These are phyloP conservation scores for Diplocarpon mali DNA, from an alignment of 2,329 filamentous ascomycete genomes.

Conservation along the genomic window DNA sequence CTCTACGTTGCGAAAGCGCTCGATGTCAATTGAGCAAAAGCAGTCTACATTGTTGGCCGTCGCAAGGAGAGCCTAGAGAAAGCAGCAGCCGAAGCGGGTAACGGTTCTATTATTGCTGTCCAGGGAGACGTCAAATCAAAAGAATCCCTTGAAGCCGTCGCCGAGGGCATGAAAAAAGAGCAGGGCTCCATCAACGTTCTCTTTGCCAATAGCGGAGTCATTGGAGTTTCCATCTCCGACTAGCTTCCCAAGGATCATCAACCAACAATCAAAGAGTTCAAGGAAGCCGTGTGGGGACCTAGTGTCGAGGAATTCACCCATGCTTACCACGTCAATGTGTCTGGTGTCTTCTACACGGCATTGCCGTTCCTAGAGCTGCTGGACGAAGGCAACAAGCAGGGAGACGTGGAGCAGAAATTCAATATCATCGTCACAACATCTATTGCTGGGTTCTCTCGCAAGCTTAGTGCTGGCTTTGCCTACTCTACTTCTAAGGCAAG, in stretches of 20 bases:
- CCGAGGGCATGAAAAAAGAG: slow-evolving; percentile 40
- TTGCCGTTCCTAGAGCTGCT: slow-evolving; percentile 59
- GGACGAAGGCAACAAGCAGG: slow-evolving; percentile 48
- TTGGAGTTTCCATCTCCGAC: slow-evolving; percentile 27
- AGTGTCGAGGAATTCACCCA: slow-evolving; percentile 48
- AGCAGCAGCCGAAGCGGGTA: slow-evolving; percentile 29
- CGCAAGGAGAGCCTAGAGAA: slow-evolving; percentile 36
- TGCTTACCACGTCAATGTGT: slow-evolving; percentile 30
- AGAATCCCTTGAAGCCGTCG: slow-evolving; percentile 44
- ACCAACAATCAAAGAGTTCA: slow-evolving; percentile 37
- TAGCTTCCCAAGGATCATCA: slow-evolving; percentile 25
- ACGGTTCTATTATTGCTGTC: slow-evolving; percentile 17
- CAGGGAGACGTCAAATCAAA: slow-evolving; percentile 51
- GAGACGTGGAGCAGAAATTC: slow-evolving; percentile 35
- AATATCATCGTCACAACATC: slow-evolving; percentile 56
- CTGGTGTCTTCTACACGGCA: slow-evolving; percentile 47
- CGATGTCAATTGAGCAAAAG: slow-evolving; percentile 40
- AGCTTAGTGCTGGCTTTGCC: slow-evolving; percentile 59
- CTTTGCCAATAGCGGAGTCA: slow-evolving; percentile 47
- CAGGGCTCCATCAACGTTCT: slow-evolving; percentile 51
- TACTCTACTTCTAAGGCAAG: slow-evolving; percentile 70
- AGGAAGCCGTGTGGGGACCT: slow-evolving; percentile 6
- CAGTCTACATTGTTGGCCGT: slow-evolving; percentile 46
- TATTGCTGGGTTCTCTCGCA: slow-evolving; percentile 62
- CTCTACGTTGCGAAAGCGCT: slow-evolving; percentile 45